phyloP scores from a whole-genome alignment of 176 grass and related monocot species.

The bread wheat (Triticum aestivum) region IWGSC_CS_RefSeq_v2.1 NC_057811.1:443151279-443151778 shows the following conservation, averaged over 20 bases:
- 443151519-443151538: neutral
- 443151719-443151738: too few species aligned
- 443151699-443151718: too few species aligned
- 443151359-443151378: neutral
- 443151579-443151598: neutral
- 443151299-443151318: neutral
- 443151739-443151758: too few species aligned
- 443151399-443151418: neutral
- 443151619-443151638: neutral
- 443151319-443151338: neutral
- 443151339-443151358: neutral
- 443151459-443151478: neutral
- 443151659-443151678: too few species aligned
- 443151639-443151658: too few species aligned
- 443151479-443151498: neutral
- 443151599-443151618: neutral
- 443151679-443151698: too few species aligned
- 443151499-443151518: neutral
- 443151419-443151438: neutral
- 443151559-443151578: neutral
- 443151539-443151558: neutral
- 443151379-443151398: neutral
- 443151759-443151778: too few species aligned
- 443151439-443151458: too few species aligned
- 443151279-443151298: neutral